phyloP scores from a whole-genome alignment of 108 stramenopile species.

The Bacterosira constricta region DNA sequence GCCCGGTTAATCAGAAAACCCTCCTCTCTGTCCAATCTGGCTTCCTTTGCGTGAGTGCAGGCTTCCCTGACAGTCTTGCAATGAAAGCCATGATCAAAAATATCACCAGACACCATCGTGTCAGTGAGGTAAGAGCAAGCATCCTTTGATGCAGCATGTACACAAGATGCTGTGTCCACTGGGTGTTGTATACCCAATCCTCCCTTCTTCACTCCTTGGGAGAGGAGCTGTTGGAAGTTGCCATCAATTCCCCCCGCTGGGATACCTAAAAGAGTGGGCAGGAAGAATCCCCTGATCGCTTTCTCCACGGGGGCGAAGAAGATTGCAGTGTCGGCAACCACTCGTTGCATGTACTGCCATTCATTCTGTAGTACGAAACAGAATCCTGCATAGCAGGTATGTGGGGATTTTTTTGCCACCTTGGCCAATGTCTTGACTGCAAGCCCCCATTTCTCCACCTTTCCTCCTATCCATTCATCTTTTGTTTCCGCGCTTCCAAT shows the following conservation, averaged over 20 bases:
- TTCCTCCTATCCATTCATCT: slow-evolving; percentile 10
- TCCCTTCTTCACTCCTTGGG: neutral
- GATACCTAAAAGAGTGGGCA: slow-evolving; percentile 20
- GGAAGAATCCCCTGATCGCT: slow-evolving; percentile 10
- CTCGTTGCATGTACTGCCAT: slow-evolving; percentile 33
- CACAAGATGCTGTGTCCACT: neutral
- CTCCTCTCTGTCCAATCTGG: too few relatives aligned
- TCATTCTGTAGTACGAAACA: slow-evolving; percentile 14
- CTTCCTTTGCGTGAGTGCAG: too few relatives aligned
- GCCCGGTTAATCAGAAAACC: too few relatives aligned
- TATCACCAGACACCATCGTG: too few relatives aligned
- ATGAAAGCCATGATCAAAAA: too few relatives aligned
- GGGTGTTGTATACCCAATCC: slow-evolving; percentile 7
- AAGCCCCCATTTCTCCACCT: slow-evolving; percentile 8
- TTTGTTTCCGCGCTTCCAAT: slow-evolving; percentile 1
- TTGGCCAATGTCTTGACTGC: slow-evolving; percentile 6
- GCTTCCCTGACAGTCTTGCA: too few relatives aligned
- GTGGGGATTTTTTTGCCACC: slow-evolving; percentile 24
- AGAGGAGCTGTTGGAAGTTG: neutral
- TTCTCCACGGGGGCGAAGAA: slow-evolving; percentile 9
- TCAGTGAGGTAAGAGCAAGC: too few relatives aligned
- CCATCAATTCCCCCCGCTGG: slow-evolving; percentile 3
- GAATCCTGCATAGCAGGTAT: slow-evolving; percentile 28
- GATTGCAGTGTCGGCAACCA: slow-evolving; percentile 2
- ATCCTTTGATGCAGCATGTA: too few relatives aligned